Conservation (phyloP, 441 rosid species). For the Mallotus japonicus region DNA sequence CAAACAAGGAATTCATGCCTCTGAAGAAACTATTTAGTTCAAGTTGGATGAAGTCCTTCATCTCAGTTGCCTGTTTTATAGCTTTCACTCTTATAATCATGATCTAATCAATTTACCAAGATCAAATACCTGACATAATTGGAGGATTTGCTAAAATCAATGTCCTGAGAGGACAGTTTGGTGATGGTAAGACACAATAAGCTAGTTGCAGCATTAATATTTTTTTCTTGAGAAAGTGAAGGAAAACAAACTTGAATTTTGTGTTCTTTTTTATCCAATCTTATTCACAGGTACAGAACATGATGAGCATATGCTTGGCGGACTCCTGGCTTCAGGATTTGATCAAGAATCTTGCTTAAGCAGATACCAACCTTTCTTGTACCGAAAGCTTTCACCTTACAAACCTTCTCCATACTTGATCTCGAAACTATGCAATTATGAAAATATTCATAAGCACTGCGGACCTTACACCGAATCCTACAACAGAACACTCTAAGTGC, state of each 20-base stretch:
- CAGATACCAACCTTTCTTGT: conserved; percentile 33
- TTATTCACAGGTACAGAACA: not conserved
- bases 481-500: conserved; percentile 12
- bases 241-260: not conserved
- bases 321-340: conserved; percentile 10
- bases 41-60: too few relatives aligned
- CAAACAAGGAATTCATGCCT: too few relatives aligned
- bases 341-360: conserved; percentile 46
- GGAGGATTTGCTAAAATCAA: not conserved
- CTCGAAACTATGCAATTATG: conserved; percentile 42
- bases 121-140: not conserved
- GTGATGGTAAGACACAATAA: too few relatives aligned
- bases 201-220: not conserved
- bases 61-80: too few relatives aligned
- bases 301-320: not conserved
- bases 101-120: not conserved
- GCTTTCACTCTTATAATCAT: too few relatives aligned
- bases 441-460: conserved; percentile 41
- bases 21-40: too few relatives aligned
- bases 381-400: conserved; percentile 33
- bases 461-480: conserved; percentile 35
- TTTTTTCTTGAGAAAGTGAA: not conserved
- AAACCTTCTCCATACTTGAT: conserved; percentile 40
- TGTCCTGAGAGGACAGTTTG: too few relatives aligned
- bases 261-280: not conserved